Conservation (phyloP, 2,329 filamentous ascomycete genomes). For the Phialophora macrospora region DNA sequence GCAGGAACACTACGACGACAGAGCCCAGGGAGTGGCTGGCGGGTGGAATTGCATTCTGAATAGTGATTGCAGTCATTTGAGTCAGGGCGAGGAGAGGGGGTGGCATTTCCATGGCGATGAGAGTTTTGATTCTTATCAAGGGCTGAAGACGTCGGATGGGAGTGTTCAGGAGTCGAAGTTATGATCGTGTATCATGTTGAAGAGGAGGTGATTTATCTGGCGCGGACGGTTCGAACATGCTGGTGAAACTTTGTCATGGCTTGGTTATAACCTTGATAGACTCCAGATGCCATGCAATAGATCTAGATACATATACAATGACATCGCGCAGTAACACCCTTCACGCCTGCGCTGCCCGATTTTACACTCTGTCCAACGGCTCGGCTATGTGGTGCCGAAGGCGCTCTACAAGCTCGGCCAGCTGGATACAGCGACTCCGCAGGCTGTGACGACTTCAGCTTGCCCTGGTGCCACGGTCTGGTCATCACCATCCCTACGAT, state of each 20-base stretch:
- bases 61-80: constrained; percentile 83
- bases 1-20: constrained; percentile 38
- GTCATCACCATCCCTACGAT: not conserved
- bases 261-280: not conserved
- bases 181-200: constrained; percentile 1
- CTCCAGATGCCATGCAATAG: not conserved
- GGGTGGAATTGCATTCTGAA: constrained; percentile 81
- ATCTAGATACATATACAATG: not conserved
- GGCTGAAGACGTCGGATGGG: constrained; percentile 35
- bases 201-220: not conserved
- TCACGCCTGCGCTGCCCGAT: not conserved
- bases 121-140: constrained; percentile 47
- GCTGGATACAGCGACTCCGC: constrained; percentile 12
- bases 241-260: not conserved
- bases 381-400: constrained; percentile 1
- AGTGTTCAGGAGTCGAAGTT: constrained; percentile 25
- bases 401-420: not conserved
- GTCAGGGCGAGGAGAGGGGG: constrained; percentile 79
- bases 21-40: constrained; percentile 58
- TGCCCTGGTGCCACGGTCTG: not conserved
- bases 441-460: not conserved
- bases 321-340: not conserved
- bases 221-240: not conserved
- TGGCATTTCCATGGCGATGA: constrained; percentile 64
- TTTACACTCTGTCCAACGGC: not conserved